Percentiles rank a stretch among this genome's conserved stretches.
These are phyloP conservation scores for Stentor coeruleus DNA, from an alignment of 73 alveolate genomes.

Conservation along the genomic window DNA sequence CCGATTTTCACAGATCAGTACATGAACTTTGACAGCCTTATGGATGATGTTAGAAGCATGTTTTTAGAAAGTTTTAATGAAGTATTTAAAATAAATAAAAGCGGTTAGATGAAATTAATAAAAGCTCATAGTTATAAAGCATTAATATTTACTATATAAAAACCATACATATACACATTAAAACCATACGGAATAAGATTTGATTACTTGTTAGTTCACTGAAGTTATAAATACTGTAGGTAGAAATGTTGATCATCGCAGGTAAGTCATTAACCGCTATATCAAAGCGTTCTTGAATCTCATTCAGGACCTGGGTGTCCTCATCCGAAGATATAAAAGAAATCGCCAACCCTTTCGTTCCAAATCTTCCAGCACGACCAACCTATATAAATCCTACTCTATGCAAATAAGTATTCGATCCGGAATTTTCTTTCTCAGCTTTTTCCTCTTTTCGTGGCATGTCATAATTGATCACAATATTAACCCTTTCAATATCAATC, in stretches of 20 bases:
- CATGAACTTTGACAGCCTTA: not conserved
- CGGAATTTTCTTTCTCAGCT: conserved; percentile 32
- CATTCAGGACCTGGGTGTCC: conserved; percentile 79
- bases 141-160: no score
- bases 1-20: not conserved
- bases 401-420: conserved; percentile 87
- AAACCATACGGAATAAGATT: no score
- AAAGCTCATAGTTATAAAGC: no score
- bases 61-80: conserved; percentile 6
- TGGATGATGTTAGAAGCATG: not conserved
- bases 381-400: conserved; percentile 72
- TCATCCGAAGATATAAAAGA: conserved; percentile 84
- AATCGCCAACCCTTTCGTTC: conserved; percentile 97
- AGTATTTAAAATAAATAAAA: not conserved
- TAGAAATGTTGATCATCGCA: conserved; percentile 63
- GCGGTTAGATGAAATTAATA: no score
- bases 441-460: conserved; percentile 64
- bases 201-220: no score
- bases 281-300: conserved; percentile 76
- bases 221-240: conserved; percentile 44
- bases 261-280: conserved; percentile 86
- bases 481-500: conserved; percentile 98
- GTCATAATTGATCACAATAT: conserved; percentile 98
- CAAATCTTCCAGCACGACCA: conserved; percentile 99
- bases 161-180: no score